Conservation (phyloP, 306 rosid genomes). For the Pyrus bretschneideri region DNA sequence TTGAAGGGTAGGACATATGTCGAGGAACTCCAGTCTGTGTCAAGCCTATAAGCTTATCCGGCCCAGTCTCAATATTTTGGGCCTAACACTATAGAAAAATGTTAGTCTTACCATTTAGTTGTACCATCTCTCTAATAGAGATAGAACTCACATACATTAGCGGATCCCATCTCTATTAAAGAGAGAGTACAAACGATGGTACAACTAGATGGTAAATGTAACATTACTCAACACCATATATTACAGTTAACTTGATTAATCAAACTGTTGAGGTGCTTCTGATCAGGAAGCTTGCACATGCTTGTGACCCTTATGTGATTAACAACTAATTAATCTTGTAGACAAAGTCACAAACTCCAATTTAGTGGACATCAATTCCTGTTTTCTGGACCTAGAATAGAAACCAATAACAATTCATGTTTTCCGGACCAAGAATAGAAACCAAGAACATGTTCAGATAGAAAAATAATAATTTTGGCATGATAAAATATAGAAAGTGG, state of each 20-base stretch:
- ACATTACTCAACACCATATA: too few species aligned
- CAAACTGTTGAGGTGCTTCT: conserved; percentile 5
- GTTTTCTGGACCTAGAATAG: neutral
- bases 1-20: too few species aligned
- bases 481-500: neutral
- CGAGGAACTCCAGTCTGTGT: too few species aligned
- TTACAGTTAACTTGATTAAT: neutral
- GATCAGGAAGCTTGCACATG: conserved; percentile 8
- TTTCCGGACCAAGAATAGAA: neutral
- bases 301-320: conserved; percentile 16
- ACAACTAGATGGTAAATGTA: too few species aligned
- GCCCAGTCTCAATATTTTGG: too few species aligned
- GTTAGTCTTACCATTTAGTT: too few species aligned
- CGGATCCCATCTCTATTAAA: too few species aligned
- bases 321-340: conserved; percentile 9
- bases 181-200: too few species aligned
- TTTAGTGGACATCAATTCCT: neutral
- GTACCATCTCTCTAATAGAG: too few species aligned
- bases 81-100: too few species aligned
- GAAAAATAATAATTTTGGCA: neutral
- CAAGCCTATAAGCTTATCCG: too few species aligned
- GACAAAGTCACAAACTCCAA: conserved; percentile 7
- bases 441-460: neutral
- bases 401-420: neutral
- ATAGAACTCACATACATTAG: too few species aligned